Base-by-base conservation (phyloP, 2,329 filamentous ascomycete genomes). In the Aspergillus cejpii region DNA sequence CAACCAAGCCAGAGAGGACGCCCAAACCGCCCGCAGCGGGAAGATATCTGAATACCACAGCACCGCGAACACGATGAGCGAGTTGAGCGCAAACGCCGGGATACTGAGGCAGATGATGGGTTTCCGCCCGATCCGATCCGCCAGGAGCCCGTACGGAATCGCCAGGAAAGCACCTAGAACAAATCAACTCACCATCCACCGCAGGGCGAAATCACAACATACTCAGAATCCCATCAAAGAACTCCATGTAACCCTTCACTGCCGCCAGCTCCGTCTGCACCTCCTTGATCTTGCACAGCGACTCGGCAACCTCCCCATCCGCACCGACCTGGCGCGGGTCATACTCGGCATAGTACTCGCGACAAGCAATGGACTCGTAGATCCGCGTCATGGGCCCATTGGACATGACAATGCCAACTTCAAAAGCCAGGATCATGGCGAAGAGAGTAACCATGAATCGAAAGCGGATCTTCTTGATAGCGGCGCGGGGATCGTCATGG, bases 201-300 rank as follows among this genome's bases (percentile, higher is more conserved):
- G n/a, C n/a, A n/a, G n/a, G n/a, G n/a, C n/a, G n/a, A n/a, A n/a
- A n/a, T n/a, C n/a, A n/a, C n/a, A n/a, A n/a, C 62, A 31, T 63
- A 66, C 67, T 66, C 28, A 68, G 47, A 23, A 67, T 46, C 3
- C 66, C 69, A 53, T 74, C 70, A 47, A 74, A 75, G 43, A 72
- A 72, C 48, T 73, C 71, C 55, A 69, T 66, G 60, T 73, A 73
- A 1, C 72, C 73, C 50, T 75, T 74, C 10, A 77, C 69, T 42
- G 70, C 69, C 1, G 74, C 73, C 52, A 76, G 51, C 54, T 72
- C 68, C 37, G 71, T 64, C 52, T 76, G 74, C 15, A 77, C 65
- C 33, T 63, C 63, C 24, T 69, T 65, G n/a, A 70, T 58, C 59
- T 77, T 77, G 56, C 74, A 77, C 50, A 71, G 52, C n/a, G 64